Conservation (phyloP, 2,329 filamentous ascomycete species). For the Penicillium aurantiogriseum region DNA sequence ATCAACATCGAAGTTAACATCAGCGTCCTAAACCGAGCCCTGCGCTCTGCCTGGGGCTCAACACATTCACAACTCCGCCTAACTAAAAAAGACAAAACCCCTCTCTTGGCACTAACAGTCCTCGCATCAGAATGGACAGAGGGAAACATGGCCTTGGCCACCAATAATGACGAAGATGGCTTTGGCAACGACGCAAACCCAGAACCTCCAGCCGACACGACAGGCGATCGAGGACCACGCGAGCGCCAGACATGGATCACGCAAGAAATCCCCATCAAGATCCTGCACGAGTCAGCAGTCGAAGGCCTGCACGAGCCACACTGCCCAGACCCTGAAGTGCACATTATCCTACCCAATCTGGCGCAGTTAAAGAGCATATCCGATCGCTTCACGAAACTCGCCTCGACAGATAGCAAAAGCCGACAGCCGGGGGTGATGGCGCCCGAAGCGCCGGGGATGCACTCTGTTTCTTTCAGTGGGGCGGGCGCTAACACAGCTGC, state of each 20-base stretch:
- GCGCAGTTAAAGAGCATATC: constrained; percentile 90
- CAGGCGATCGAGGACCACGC: constrained; percentile 54
- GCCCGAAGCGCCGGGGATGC: constrained; percentile 30
- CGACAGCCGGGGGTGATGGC: constrained; percentile 15
- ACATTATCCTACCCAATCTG: constrained; percentile 84
- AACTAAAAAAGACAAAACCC: constrained; percentile 86
- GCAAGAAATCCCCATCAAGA: constrained; percentile 92
- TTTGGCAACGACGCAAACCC: constrained; percentile 44
- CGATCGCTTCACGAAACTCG: constrained; percentile 90
- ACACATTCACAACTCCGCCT: constrained; percentile 80
- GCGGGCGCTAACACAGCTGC: constrained; percentile 31
- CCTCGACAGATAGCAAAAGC: constrained; percentile 43
- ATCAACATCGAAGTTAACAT: constrained; percentile 96
- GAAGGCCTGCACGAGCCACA: constrained; percentile 90
- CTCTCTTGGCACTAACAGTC: constrained; percentile 86
- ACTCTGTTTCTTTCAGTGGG: constrained; percentile 1
- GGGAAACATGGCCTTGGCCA: constrained; percentile 56
- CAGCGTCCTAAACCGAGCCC: constrained; percentile 81
- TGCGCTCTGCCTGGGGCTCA: constrained; percentile 81
- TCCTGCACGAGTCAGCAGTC: constrained; percentile 79
- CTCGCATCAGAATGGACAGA: constrained; percentile 56
- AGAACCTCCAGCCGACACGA: constrained; percentile 30
- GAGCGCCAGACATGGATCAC: constrained; percentile 90
- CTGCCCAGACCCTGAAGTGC: constrained; percentile 86
- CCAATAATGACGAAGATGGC: constrained; percentile 27